Percentiles rank a stretch among this genome's conserved stretches.
phyloP scores from a whole-genome alignment of 2,329 filamentous ascomycete genomes.

The Teratosphaeria epicoccoides region DNA sequence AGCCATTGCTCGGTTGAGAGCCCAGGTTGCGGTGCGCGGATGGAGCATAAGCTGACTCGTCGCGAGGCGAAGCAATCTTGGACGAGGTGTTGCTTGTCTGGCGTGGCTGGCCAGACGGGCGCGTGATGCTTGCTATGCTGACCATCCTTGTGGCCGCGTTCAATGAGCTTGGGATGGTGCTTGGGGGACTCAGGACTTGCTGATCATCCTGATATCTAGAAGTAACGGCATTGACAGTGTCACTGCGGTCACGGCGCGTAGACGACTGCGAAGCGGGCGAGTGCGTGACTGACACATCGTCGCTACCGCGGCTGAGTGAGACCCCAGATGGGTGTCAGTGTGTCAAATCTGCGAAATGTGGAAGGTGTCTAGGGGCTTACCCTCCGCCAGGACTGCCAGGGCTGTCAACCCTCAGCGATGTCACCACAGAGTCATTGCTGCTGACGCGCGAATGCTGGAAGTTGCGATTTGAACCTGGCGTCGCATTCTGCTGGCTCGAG shows the following conservation, averaged over 20 bases:
- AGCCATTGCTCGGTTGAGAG: not conserved
- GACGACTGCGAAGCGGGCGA: not conserved
- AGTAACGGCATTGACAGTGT: not conserved
- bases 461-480: not conserved
- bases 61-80: not conserved
- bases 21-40: not conserved
- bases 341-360: not conserved
- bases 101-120: not conserved
- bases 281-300: not conserved
- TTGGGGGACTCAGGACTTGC: not conserved
- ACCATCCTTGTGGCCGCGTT: not conserved
- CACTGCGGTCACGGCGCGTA: not conserved
- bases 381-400: not conserved
- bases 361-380: not conserved
- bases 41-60: not conserved
- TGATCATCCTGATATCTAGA: not conserved
- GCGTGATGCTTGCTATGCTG: not conserved
- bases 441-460: not conserved
- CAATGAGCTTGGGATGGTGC: not conserved
- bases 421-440: not conserved
- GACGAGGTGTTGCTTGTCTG: too few relatives aligned
- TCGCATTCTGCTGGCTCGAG: not conserved
- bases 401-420: not conserved
- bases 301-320: not conserved
- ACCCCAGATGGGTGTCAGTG: not conserved